Percentiles rank a stretch among this genome's conserved stretches.
These are phyloP conservation scores for Pseudofabraea citricarpa DNA, from an alignment of 2,329 filamentous ascomycete genomes.

Conservation along the genomic window DNA sequence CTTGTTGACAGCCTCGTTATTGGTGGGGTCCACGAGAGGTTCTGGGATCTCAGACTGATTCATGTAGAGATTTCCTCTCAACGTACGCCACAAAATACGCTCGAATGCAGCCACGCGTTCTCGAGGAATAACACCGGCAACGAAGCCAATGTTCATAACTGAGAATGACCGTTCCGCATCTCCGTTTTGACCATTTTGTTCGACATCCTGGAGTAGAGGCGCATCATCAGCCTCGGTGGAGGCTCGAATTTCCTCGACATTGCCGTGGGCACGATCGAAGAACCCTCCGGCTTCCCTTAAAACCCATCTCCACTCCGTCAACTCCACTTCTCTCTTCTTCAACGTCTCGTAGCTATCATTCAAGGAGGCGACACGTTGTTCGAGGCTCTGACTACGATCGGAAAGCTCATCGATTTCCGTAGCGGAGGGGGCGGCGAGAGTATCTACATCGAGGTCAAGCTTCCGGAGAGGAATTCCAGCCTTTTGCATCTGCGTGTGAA, in stretches of 20 bases:
- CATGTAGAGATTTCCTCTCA: slow-evolving; percentile 98
- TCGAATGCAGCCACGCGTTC: slow-evolving; percentile 95
- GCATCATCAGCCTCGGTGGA: slow-evolving; percentile 85
- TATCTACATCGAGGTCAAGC: slow-evolving; percentile 85
- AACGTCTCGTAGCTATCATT: slow-evolving; percentile 98
- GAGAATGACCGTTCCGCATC: slow-evolving; percentile 80
- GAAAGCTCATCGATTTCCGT: slow-evolving; percentile 95
- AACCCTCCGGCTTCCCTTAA: slow-evolving; percentile 93
- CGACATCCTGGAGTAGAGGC: slow-evolving; percentile 86
- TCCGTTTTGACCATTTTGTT: slow-evolving; percentile 69
- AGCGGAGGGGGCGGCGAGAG: slow-evolving; percentile 80
- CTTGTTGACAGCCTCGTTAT: slow-evolving; percentile 89
- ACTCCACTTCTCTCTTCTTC: slow-evolving; percentile 94
- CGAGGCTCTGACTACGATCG: slow-evolving; percentile 86
- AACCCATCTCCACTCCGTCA: slow-evolving; percentile 98
- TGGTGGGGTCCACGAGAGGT: slow-evolving; percentile 83
- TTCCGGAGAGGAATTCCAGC: slow-evolving; percentile 79
- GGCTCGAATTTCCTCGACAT: slow-evolving; percentile 92
- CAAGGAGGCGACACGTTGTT: slow-evolving; percentile 83
- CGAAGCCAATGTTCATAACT: slow-evolving; percentile 98
- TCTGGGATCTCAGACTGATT: slow-evolving; percentile 98
- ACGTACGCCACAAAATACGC: slow-evolving; percentile 93
- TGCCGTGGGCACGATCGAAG: slow-evolving; percentile 93
- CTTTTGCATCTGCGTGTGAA: slow-evolving; percentile 94
- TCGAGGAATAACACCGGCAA: slow-evolving; percentile 89